Conservation (phyloP, 2,329 filamentous ascomycete genomes). For the Acrocalymma vagum region DNA sequence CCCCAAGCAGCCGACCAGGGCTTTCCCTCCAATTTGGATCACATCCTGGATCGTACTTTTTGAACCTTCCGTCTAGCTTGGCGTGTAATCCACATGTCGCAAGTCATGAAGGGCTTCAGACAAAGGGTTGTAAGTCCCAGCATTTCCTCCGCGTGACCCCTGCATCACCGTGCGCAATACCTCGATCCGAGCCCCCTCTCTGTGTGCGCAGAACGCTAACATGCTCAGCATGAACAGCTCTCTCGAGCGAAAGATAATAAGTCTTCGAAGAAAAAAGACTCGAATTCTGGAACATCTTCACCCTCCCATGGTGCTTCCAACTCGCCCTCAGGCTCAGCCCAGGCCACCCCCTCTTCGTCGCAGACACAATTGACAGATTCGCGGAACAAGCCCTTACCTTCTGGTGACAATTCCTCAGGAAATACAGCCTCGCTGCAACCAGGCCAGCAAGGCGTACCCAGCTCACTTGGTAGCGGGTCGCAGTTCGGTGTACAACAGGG, state of each 20-base stretch:
- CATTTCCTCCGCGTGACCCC: conserved; percentile 31
- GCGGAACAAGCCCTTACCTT: conserved; percentile 80
- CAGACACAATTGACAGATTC: conserved; percentile 85
- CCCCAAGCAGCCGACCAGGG: conserved; percentile 28
- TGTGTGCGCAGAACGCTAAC: conserved; percentile 55
- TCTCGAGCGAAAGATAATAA: conserved; percentile 89
- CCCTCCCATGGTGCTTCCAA: conserved; percentile 70
- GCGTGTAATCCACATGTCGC: conserved; percentile 45
- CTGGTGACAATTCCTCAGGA: conserved; percentile 39
- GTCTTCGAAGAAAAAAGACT: conserved; percentile 73
- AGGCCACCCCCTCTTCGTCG: conserved; percentile 85
- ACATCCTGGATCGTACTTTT: too few relatives aligned
- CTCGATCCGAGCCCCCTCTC: conserved; percentile 26
- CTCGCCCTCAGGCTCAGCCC: conserved; percentile 68
- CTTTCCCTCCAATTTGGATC: too few relatives aligned
- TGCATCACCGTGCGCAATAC: too few relatives aligned
- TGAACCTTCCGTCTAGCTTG: conserved; percentile 36
- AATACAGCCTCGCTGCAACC: conserved; percentile 37
- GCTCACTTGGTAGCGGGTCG: conserved; percentile 34
- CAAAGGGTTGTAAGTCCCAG: conserved; percentile 87
- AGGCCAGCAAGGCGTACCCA: conserved; percentile 39
- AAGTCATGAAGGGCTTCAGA: conserved; percentile 94
- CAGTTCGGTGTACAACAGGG: conserved; percentile 44
- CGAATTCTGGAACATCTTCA: conserved; percentile 75
- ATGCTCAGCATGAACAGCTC: conserved; percentile 77